A percentile compares a stretch with the other conserved stretches of the same genome.
These are phyloP conservation scores for Nothopassalora personata DNA, from an alignment of 2,329 filamentous ascomycete species.

Conservation along the genomic window DNA sequence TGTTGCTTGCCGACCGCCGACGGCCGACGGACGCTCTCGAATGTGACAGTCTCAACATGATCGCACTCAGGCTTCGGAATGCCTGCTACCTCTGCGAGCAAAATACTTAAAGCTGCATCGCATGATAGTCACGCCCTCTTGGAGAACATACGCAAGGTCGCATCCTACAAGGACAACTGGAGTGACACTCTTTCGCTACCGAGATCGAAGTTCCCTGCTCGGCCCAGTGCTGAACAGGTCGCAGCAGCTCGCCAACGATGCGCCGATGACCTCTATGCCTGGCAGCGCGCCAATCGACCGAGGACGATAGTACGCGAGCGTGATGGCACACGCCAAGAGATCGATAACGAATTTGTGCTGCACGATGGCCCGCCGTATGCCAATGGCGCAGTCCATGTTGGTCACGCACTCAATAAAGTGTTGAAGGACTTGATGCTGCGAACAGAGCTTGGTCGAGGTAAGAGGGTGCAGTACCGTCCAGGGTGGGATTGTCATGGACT, in stretches of 20 bases:
- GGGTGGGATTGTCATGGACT: slow-evolving; percentile 98
- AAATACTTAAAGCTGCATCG: slow-evolving; percentile 18
- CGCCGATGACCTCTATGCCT: slow-evolving; percentile 82
- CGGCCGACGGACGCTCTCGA: not conserved
- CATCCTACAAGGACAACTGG: slow-evolving; percentile 21
- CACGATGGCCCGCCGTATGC: slow-evolving; percentile 97
- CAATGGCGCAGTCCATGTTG: slow-evolving; percentile 85
- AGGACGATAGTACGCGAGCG: slow-evolving; percentile 32
- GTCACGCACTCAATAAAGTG: slow-evolving; percentile 94
- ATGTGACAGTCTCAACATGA: not conserved
- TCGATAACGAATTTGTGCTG: slow-evolving; percentile 63
- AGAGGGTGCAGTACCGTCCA: slow-evolving; percentile 72
- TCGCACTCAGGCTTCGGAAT: slow-evolving; percentile 6
- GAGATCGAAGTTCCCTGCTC: slow-evolving; percentile 45
- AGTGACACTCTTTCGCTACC: slow-evolving; percentile 43
- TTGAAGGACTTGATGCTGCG: slow-evolving; percentile 90
- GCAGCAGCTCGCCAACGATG: slow-evolving; percentile 65
- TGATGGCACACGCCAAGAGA: slow-evolving; percentile 31
- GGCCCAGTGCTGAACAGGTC: slow-evolving; percentile 39
- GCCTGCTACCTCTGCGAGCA: slow-evolving; percentile 19
- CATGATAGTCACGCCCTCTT: not conserved
- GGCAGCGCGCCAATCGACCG: slow-evolving; percentile 59
- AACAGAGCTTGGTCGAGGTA: slow-evolving; percentile 71
- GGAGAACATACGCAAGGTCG: slow-evolving; percentile 8
- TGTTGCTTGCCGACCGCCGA: not conserved